Base-by-base conservation (phyloP, 345 rosid genomes). In the Brassica carinata region DNA sequence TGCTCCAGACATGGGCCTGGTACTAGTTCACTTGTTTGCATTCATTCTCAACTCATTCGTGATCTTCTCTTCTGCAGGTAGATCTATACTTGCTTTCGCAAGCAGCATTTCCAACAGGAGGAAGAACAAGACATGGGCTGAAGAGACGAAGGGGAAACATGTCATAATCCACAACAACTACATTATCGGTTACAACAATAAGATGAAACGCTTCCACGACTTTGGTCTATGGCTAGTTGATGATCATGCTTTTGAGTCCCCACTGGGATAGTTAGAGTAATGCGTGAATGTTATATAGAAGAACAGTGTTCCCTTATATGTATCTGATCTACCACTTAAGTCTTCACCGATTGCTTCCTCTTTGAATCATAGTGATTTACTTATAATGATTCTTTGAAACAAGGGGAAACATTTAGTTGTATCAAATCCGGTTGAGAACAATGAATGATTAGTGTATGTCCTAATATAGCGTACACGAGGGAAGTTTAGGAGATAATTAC, bases 151-250 rank as follows among this genome's bases (percentile, higher is more conserved):
- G 6, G 38, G 67, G 38, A 63, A 63, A 30, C 67, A 63, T 63
- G 67, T 63, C 18, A 63, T 63, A 27, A 2, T 63, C 67, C 67
- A 63, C 67, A 63, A 29, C 34, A 63, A 63, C 18, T 63, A 63
- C 36, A 63, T 63, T 63, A 1, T 63, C 4, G 67, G 67, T 63
- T 63, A 13, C 9, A 0, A 14, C 9, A 63, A 63, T 4, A 95
- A 95, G 89, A 88, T 86, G 67, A 89, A 86, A 84, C 89, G 99
- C 8, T 93, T 93, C 86, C 90, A 26, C 6, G 90, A 91, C 61
- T 91, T 15, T 81, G 90, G 91, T 79, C 89, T 95, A 67, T 93
- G 99, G 97, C 80, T 90, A 77, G 92, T 87, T 26, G 99, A 95
- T 85, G 90, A 86, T 88, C 85, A 87, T 73, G 77, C 84, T 34